Percentiles rank a stretch among this genome's conserved stretches.
Conservation (phyloP, 768 basidiomycete genomes). For the Hygrophoropsis aurantiaca region DNA sequence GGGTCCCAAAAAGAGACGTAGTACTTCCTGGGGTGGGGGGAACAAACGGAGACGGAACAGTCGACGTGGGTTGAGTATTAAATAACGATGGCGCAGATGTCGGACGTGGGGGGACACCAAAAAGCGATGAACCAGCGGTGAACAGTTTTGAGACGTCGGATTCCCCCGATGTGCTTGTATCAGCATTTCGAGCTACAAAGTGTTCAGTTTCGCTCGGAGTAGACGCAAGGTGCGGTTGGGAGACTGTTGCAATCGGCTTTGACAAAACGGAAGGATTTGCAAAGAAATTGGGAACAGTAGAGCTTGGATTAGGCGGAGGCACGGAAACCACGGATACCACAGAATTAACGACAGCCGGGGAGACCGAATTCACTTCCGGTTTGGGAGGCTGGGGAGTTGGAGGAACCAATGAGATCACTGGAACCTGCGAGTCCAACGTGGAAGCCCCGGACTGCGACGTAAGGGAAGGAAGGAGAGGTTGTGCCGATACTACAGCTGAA, state of each 20-base stretch:
- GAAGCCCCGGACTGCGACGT: constrained; percentile 15
- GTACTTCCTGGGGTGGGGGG: constrained; percentile 1
- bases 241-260: constrained; percentile 29
- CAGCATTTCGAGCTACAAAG: constrained; percentile 44
- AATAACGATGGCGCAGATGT: constrained; percentile 11
- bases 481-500: constrained; percentile 13
- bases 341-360: constrained; percentile 7
- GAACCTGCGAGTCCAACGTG: constrained; percentile 8
- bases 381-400: constrained; percentile 25
- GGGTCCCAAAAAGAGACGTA: constrained; percentile 7
- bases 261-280: constrained; percentile 47
- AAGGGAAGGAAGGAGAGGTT: constrained; percentile 11
- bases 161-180: constrained; percentile 1
- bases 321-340: constrained; percentile 9
- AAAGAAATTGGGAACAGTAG: constrained; percentile 64
- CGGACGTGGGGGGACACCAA: constrained; percentile 11
- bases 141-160: constrained; percentile 6
- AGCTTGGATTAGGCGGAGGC: constrained; percentile 9
- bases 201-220: constrained; percentile 41
- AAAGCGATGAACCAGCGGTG: constrained; percentile 8
- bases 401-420: constrained; percentile 22
- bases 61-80: constrained; percentile 1
- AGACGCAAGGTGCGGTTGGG: constrained; percentile 13
- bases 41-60: constrained; percentile 1
- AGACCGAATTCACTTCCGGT: constrained; percentile 22